Evolutionary conservation across 106 monocot genomes (phyloP).

Genomic region (Platanthera zijinensis): DNA sequence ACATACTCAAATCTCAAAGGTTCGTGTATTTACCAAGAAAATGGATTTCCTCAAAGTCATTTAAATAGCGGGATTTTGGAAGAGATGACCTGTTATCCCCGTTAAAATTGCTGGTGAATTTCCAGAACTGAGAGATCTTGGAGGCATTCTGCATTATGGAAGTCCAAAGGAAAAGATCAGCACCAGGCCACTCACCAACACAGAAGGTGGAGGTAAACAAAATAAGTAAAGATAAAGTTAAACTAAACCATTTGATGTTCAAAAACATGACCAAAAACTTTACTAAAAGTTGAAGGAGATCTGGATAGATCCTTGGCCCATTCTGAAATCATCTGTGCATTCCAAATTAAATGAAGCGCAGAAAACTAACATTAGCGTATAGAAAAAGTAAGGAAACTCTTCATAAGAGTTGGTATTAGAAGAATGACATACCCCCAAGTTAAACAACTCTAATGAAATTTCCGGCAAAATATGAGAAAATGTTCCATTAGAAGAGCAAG

Average conservation of each 20-base stretch:
- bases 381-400: conserved; percentile 5
- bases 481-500: conserved; percentile 63
- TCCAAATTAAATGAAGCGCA: conserved; percentile 8
- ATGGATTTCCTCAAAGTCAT: conserved; percentile 89
- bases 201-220: conserved; percentile 7
- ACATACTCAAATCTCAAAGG: neutral
- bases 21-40: conserved; percentile 55
- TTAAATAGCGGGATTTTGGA: conserved; percentile 83
- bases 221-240: conserved; percentile 6
- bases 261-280: conserved; percentile 61
- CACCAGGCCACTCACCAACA: neutral
- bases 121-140: conserved; percentile 58
- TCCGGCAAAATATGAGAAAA: conserved; percentile 47
- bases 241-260: conserved; percentile 54
- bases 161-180: conserved; percentile 6
- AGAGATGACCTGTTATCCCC: conserved; percentile 34
- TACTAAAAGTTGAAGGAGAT: conserved; percentile 36
- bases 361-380: neutral
- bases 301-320: conserved; percentile 57
- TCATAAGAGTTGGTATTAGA: neutral
- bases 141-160: conserved; percentile 50
- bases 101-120: conserved; percentile 21
- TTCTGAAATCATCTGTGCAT: conserved; percentile 71
- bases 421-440: conserved; percentile 58
- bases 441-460: conserved; percentile 62